These are phyloP conservation scores for Monilinia fructigena DNA, from an alignment of 2,329 filamentous ascomycete genomes.

Conservation along the genomic window DNA sequence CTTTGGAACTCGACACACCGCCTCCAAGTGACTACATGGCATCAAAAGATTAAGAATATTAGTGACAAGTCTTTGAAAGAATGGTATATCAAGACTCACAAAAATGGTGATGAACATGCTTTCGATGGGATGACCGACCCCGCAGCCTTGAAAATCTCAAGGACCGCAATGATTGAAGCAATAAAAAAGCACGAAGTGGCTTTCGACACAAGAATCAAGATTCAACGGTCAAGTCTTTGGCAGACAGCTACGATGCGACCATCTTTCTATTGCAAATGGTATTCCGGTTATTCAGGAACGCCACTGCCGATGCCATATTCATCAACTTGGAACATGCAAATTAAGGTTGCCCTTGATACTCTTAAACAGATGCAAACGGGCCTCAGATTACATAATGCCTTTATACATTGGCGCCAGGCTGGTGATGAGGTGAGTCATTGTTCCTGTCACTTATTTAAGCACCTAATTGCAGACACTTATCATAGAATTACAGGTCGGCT, in stretches of 20 bases:
- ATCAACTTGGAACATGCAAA: slow-evolving; percentile 40
- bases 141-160: slow-evolving; percentile 16
- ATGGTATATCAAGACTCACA: slow-evolving; percentile 41
- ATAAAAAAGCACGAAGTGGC: slow-evolving; percentile 25
- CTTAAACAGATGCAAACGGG: slow-evolving; percentile 39
- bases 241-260: slow-evolving; percentile 45
- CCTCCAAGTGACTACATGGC: slow-evolving; percentile 59
- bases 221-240: slow-evolving; percentile 40
- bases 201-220: slow-evolving; percentile 24
- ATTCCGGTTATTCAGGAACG: slow-evolving; percentile 45
- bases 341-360: slow-evolving; percentile 39
- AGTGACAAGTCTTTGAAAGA: slow-evolving; percentile 48
- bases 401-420: slow-evolving; percentile 40
- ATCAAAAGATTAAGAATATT: slow-evolving; percentile 51
- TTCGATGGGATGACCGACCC: slow-evolving; percentile 41
- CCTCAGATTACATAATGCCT: slow-evolving; percentile 39
- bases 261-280: slow-evolving; percentile 42
- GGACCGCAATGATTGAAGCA: slow-evolving; percentile 42
- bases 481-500: slow-evolving; percentile 27
- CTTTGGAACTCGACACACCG: slow-evolving; percentile 51
- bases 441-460: background rate
- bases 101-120: slow-evolving; percentile 14
- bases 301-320: slow-evolving; percentile 39
- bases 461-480: background rate
- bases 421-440: slow-evolving; percentile 48